Base-by-base conservation (phyloP, 768 basidiomycete species). In the Tricholoma furcatifolium region DNA sequence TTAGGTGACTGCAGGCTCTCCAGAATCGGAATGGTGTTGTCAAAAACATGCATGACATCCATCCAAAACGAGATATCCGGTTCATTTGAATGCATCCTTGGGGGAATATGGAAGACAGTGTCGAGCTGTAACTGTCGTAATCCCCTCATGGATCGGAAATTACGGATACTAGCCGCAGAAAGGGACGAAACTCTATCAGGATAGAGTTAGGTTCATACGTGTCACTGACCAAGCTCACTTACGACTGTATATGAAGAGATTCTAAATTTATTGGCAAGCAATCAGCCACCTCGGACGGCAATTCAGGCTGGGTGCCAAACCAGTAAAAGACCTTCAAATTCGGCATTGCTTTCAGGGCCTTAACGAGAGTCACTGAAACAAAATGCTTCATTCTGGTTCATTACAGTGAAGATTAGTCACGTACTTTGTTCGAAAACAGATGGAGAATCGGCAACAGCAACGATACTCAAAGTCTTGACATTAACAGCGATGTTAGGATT, bases 261-360 rank as follows among this genome's bases (percentile, higher is more conserved):
- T 62, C 59, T 21, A 73, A 45, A 18, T 54, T 60, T 5, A 51
- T 38, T 1, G 73, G 72, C 6, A 76, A 58, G 40, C 62, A 58
- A 36, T 63, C 53, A 35, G 66, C 65, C 23, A 74, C 62, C 7
- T 56, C 53, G 10, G 60, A 53, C 21, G 65, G 58, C 15, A 73
- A 65, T 10, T 59, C 51, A 17, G 71, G 69, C 30, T 63, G 53
- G 43, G 55, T 60, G 3, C 74, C 75, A 49, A 71, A 69, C 68
- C 70, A 77, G 43, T 71, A 67, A 51, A 75, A 71, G 4, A 67
- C 66, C 21, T 58, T 67, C 8, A 77, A 63, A 58, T 69, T 66
- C 6, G 67, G 63, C 32, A 71, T 47, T 12, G 63, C 55, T 8
- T 31, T 42, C 4, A 75, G 55, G 20, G 72, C 67, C 47, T 71